Conservation (phyloP, 352 stramenopile genomes). For the Globisporangium takayamanum region DNA sequence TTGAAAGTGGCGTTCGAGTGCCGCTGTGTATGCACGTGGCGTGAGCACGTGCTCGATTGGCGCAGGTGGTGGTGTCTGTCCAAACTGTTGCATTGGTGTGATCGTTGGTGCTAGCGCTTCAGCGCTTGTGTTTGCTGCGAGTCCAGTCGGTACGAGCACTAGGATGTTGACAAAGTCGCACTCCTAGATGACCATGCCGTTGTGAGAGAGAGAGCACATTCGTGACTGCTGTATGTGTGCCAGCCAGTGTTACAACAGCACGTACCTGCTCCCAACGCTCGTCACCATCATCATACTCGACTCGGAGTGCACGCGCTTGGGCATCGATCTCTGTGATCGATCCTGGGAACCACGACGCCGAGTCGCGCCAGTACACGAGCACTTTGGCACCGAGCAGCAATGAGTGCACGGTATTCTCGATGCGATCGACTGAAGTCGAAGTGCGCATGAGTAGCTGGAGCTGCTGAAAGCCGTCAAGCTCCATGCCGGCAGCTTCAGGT, state of each 20-base stretch:
- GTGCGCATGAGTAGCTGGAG: conserved; percentile 22
- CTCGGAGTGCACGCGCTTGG: conserved; percentile 16
- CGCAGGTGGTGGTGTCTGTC: conserved; percentile 1
- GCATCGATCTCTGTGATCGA: conserved; percentile 13
- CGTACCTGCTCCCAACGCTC: conserved; percentile 35
- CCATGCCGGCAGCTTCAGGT: conserved; percentile 8
- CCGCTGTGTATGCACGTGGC: conserved; percentile 26
- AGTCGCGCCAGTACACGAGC: conserved; percentile 35
- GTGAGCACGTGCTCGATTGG: conserved; percentile 20
- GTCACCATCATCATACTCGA: conserved; percentile 50
- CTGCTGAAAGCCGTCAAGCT: conserved; percentile 19
- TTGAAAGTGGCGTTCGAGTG: conserved; percentile 32
- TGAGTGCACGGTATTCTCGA: neutral
- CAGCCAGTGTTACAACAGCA: neutral
- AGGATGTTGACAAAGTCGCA: conserved; percentile 29
- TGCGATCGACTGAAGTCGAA: neutral
- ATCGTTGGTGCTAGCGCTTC: too few relatives aligned
- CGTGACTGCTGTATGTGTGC: neutral
- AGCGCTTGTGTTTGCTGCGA: neutral
- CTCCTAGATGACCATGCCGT: conserved; percentile 13
- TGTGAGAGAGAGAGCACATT: neutral
- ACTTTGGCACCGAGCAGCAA: conserved; percentile 14
- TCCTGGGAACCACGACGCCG: conserved; percentile 37
- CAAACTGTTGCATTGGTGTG: neutral
- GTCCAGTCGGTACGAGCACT: conserved; percentile 4